Base-by-base conservation (phyloP, 805 yeast species). In the Lachancea kluyveri region DNA sequence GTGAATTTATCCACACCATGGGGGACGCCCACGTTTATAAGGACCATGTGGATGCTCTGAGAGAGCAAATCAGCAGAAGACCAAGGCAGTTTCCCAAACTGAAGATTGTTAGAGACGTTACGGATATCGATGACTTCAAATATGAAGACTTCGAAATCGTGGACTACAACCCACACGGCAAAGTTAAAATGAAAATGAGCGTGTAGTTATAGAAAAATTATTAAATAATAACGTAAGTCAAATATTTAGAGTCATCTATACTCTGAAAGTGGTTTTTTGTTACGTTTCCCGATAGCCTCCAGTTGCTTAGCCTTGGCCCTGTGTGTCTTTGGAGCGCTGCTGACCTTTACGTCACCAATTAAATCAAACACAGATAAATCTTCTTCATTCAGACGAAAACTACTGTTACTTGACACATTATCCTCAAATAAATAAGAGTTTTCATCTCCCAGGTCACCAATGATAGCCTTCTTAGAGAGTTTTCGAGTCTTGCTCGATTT, bases 1-100 rank as follows among this genome's bases (percentile, higher is more conserved):
- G 97, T 24, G 96, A 88, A 47, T 86, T 92, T 47, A 74, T 90
- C 35, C 97, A 92, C 54, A 87, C 95, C 4, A 62, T 92, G 76
- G 99, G 99, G 15, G 99, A 92, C 58, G 84, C 96, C 1, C 99
- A 92, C 54, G 94, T 92, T 6, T 92, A 92, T 57, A 70, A 75
- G 40, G 95, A 92, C 57, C 99, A 92, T 55, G 74, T 90, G 9
- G 96, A 87, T 35, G 96, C 97, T 1, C 68, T 92, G 41, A 72
- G 80, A 45, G 81, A 76, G 46, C 98, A 92, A 59, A 57, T 84
- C 7, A 54, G 64, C 25, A 76, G 99, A 59, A 57, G 58, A 12
- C 97, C 99, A 9, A 70, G 77, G 39, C 54, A 59, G 12, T 92
- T 92, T 62, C 99, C 99, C 4, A 83, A 70, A 43, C 66, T 92